phyloP scores from a whole-genome alignment of 371 early-diverging fungal species.

The Mortierella sp. region DNA sequence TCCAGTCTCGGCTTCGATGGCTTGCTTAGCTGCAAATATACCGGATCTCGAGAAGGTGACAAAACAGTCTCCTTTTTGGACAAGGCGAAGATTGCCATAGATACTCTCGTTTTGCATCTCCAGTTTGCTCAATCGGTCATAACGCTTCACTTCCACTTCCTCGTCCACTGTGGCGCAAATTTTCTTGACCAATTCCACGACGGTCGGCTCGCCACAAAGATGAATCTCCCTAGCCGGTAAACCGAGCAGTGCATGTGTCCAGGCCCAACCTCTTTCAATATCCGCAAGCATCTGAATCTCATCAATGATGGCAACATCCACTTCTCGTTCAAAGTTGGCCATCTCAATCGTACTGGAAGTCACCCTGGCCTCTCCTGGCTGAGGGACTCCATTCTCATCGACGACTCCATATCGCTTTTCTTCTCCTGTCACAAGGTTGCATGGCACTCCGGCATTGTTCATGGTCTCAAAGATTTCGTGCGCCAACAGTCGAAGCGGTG shows the following conservation, averaged over 20 bases:
- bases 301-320: slow-evolving; percentile 94
- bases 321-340: slow-evolving; percentile 67
- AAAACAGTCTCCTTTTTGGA: slow-evolving; percentile 88
- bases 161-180: slow-evolving; percentile 81
- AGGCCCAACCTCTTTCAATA: slow-evolving; percentile 92
- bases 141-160: slow-evolving; percentile 80
- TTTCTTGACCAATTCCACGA: slow-evolving; percentile 81
- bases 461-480: slow-evolving; percentile 92
- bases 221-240: slow-evolving; percentile 89
- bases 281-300: slow-evolving; percentile 97
- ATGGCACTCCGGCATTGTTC: slow-evolving; percentile 78
- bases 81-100: slow-evolving; percentile 60
- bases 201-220: slow-evolving; percentile 93
- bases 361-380: slow-evolving; percentile 55
- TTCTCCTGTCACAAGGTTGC: slow-evolving; percentile 93
- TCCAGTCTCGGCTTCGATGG: slow-evolving; percentile 80
- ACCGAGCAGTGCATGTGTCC: slow-evolving; percentile 90
- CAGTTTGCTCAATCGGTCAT: slow-evolving; percentile 83
- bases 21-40: slow-evolving; percentile 81
- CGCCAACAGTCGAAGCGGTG: slow-evolving; percentile 93
- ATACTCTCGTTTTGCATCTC: slow-evolving; percentile 65
- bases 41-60: slow-evolving; percentile 85
- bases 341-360: slow-evolving; percentile 92
- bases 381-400: slow-evolving; percentile 23
- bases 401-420: slow-evolving; percentile 73